Conservation (phyloP, 108 stramenopile genomes). For the Cyclotella distinguenda region DNA sequence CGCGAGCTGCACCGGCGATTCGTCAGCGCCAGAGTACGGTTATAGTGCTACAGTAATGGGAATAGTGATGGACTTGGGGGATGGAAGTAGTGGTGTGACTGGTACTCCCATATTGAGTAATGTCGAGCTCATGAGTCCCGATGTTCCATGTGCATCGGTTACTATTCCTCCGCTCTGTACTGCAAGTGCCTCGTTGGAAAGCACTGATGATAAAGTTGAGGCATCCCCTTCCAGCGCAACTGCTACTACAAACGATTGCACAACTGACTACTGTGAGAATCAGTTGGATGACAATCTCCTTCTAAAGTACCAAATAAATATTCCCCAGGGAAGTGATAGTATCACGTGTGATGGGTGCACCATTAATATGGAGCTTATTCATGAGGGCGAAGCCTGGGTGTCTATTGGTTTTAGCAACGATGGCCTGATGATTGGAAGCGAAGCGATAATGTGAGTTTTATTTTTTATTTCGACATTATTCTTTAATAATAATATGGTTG, state of each 20-base stretch:
- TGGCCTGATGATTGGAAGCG: conserved; percentile 21
- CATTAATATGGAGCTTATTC: conserved; percentile 10
- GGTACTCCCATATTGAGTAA: conserved; percentile 15
- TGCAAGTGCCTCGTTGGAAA: too few species aligned
- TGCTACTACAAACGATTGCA: too few species aligned
- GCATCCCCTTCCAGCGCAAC: too few species aligned
- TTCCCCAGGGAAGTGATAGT: neutral
- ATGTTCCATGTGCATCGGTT: neutral
- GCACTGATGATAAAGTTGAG: too few species aligned
- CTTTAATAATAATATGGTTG: neutral
- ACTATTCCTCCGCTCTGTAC: conserved; percentile 2
- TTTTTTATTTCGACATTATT: neutral
- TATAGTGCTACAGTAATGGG: conserved; percentile 26
- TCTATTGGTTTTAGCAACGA: conserved; percentile 21
- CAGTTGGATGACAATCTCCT: neutral
- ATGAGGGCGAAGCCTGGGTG: conserved; percentile 23
- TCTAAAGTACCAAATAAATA: conserved; percentile 6
- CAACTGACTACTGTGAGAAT: neutral
- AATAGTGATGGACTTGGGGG: conserved; percentile 13
- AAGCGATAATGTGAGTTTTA: conserved; percentile 18
- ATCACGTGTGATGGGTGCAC: conserved; percentile 4
- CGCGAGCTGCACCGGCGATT: conserved; percentile 17
- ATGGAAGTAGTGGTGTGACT: conserved; percentile 23
- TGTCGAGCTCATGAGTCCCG: conserved; percentile 13
- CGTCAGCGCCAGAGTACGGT: conserved; percentile 3